A percentile compares a stretch with the other conserved stretches of the same genome.
These are phyloP conservation scores for Chlamydomonas sp. DNA, from an alignment of 139 green algal genomes.

Conservation along the genomic window DNA sequence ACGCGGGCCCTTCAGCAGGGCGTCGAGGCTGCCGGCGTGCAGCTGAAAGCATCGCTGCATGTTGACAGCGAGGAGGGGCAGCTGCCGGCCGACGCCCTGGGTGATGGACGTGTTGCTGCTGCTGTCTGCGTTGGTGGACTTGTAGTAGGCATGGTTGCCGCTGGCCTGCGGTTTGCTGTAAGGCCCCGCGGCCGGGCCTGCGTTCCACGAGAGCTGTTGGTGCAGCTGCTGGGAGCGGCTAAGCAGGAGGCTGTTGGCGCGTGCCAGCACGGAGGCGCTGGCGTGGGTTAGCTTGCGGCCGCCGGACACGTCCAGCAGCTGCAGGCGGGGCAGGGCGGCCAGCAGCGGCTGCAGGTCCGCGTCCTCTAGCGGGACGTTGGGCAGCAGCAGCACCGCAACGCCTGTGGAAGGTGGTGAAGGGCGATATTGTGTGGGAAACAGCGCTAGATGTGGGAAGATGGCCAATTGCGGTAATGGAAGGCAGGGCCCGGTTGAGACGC, in stretches of 20 bases:
- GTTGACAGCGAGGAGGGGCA: constrained; percentile 45
- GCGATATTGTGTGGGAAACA: too few species aligned
- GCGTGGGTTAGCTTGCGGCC: constrained; percentile 66
- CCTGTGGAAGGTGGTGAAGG: constrained; percentile 24
- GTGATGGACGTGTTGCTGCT: neutral
- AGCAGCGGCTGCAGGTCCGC: constrained; percentile 41
- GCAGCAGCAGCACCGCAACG: constrained; percentile 53
- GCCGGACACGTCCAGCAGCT: constrained; percentile 55
- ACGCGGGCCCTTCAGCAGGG: constrained; percentile 41
- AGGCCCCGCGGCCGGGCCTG: too few species aligned
- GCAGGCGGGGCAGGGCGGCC: constrained; percentile 37
- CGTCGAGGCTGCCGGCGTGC: constrained; percentile 36
- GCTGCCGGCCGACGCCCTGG: neutral
- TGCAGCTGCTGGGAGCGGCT: too few species aligned
- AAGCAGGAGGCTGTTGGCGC: neutral
- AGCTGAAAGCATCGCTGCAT: constrained; percentile 82
- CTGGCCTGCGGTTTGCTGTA: too few species aligned
- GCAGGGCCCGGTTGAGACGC: too few species aligned
- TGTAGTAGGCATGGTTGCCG: too few species aligned
- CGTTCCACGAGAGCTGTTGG: too few species aligned
- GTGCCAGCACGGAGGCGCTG: neutral
- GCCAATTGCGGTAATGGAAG: too few species aligned
- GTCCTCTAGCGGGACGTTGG: constrained; percentile 55
- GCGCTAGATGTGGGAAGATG: too few species aligned
- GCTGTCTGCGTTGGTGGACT: neutral